These are phyloP conservation scores for Trichomonas gallinae DNA, from an alignment of 208 protist species.

Conservation along the genomic window DNA sequence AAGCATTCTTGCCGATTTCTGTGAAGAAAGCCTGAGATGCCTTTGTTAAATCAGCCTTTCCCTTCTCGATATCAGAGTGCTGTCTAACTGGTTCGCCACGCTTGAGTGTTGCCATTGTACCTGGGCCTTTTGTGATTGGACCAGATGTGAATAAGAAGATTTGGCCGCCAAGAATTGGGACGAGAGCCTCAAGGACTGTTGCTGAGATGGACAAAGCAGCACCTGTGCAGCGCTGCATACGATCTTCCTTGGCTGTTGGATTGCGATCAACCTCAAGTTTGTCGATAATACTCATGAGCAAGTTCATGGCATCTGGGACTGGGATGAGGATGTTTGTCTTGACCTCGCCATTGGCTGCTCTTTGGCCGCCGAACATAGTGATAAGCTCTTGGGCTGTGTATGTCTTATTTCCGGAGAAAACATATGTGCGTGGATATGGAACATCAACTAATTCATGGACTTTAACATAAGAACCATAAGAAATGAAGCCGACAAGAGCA, in stretches of 20 bases:
- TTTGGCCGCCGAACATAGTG: not conserved
- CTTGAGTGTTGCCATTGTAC: constrained; percentile 58
- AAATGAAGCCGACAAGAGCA: constrained; percentile 73
- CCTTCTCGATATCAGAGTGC: constrained; percentile 77
- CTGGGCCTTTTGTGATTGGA: not conserved
- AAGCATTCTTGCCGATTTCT: constrained; percentile 69
- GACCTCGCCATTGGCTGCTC: not conserved
- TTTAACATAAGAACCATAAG: constrained; percentile 77
- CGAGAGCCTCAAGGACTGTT: not conserved
- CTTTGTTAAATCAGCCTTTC: constrained; percentile 21
- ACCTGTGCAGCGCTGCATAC: not conserved
- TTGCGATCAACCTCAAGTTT: not conserved
- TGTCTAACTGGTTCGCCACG: constrained; percentile 77
- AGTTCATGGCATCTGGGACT: not conserved
- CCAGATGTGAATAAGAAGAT: not conserved
- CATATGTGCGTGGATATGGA: constrained; percentile 52
- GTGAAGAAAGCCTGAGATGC: constrained; percentile 70
- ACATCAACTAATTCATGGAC: constrained; percentile 58
- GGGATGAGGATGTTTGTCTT: not conserved
- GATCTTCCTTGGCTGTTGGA: not conserved
- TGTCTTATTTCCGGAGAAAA: constrained; percentile 53
- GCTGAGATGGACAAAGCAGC: not conserved
- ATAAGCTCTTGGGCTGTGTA: constrained; percentile 28
- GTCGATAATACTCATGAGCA: not conserved
- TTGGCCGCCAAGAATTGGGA: not conserved